A percentile compares a stretch with the other conserved stretches of the same genome.
These are phyloP conservation scores for Ustilago curta DNA, from an alignment of 1,284 basidiomycete genomes.

Conservation along the genomic window DNA sequence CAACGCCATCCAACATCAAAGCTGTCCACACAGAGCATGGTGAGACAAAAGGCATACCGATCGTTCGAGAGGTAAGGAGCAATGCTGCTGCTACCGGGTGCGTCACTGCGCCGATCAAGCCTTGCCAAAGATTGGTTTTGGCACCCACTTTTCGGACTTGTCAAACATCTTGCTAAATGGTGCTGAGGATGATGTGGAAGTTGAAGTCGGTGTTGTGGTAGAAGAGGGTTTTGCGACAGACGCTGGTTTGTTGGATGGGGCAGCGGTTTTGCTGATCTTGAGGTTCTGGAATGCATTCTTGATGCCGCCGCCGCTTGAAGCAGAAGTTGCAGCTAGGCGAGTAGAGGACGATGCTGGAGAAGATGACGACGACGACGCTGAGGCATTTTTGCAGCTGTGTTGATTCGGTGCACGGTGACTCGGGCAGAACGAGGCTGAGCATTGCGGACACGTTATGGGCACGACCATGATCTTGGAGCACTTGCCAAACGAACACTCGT, in stretches of 20 bases:
- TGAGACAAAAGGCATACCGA: slow-evolving; percentile 37
- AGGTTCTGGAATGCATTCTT: slow-evolving; percentile 40
- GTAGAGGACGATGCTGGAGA: slow-evolving; percentile 29
- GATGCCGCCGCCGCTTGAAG: slow-evolving; percentile 22
- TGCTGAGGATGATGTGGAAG: slow-evolving; percentile 7
- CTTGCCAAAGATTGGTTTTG: slow-evolving; percentile 57
- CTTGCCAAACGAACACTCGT: slow-evolving; percentile 55
- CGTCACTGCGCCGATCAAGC: slow-evolving; percentile 30
- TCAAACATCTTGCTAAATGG: slow-evolving; percentile 48
- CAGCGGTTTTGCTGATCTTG: slow-evolving; percentile 28
- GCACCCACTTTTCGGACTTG: slow-evolving; percentile 64
- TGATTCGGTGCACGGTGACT: slow-evolving; percentile 60
- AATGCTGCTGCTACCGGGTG: background rate
- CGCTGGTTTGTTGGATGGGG: slow-evolving; percentile 2
- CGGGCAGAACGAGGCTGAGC: slow-evolving; percentile 54
- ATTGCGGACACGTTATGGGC: slow-evolving; percentile 55
- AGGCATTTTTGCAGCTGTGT: slow-evolving; percentile 46
- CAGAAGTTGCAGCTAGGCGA: slow-evolving; percentile 5
- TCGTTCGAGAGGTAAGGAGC: slow-evolving; percentile 15
- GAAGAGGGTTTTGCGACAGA: slow-evolving; percentile 1
- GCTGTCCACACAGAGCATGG: background rate
- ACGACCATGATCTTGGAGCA: slow-evolving; percentile 65
- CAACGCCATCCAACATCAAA: background rate
- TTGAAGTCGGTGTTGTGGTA: slow-evolving; percentile 2
- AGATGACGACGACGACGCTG: slow-evolving; percentile 18